A percentile compares a stretch with the other conserved stretches of the same genome.
These are phyloP conservation scores for Crithidia thermophila DNA, from an alignment of 208 protist genomes.

Conservation along the genomic window DNA sequence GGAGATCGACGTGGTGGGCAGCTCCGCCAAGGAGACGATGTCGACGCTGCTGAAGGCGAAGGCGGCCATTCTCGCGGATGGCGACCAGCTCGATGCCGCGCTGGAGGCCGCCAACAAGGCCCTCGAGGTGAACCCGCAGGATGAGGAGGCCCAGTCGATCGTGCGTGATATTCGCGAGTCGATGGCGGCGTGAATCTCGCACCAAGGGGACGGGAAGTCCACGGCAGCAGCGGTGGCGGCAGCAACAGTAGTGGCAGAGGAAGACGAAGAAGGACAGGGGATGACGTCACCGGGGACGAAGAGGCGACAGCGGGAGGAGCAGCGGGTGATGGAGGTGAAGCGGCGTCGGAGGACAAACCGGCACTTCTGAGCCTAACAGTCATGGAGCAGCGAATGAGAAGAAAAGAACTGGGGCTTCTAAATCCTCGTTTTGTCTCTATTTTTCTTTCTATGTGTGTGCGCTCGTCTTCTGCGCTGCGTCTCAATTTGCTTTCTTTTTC, in stretches of 20 bases:
- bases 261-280: constrained; percentile 1
- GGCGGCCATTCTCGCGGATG: constrained; percentile 88
- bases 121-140: constrained; percentile 53
- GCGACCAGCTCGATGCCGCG: constrained; percentile 65
- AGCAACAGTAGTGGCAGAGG: no score
- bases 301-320: not conserved
- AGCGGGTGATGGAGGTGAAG: constrained; percentile 4
- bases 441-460: no score
- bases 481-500: not conserved
- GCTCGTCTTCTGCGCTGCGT: not conserved
- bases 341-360: not conserved
- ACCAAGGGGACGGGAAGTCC: no score
- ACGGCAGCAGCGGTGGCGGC: not conserved
- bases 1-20: constrained; percentile 75
- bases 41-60: constrained; percentile 87
- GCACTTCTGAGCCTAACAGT: no score
- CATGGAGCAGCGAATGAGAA: not conserved
- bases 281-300: not conserved
- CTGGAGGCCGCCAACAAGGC: constrained; percentile 64
- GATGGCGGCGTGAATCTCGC: constrained; percentile 22
- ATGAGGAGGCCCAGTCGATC: constrained; percentile 76
- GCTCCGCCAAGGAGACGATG: constrained; percentile 45
- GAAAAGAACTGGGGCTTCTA: not conserved
- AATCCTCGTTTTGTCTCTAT: no score
- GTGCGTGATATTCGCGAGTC: constrained; percentile 62